These are phyloP conservation scores for Ogataea paraovalis DNA, from an alignment of 805 yeast genomes.

Conservation along the genomic window DNA sequence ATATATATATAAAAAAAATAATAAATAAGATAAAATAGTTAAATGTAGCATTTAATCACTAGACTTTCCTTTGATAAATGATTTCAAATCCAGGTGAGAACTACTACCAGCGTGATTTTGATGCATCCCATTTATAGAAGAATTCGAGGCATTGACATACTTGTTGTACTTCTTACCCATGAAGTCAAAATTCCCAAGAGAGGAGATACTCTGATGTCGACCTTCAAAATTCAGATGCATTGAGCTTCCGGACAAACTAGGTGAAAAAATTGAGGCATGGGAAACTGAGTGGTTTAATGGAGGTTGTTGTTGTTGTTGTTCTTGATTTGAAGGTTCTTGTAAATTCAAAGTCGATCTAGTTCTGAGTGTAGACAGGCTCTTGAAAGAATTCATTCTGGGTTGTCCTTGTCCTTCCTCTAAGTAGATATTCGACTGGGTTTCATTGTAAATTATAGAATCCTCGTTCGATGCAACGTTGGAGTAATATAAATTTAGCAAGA, in stretches of 20 bases:
- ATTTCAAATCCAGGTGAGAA: slow-evolving; percentile 20
- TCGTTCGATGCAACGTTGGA: slow-evolving; percentile 13
- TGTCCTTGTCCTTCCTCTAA: slow-evolving; percentile 18
- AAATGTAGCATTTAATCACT: slow-evolving; percentile 7
- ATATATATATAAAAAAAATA: background rate
- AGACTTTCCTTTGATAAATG: slow-evolving; percentile 13
- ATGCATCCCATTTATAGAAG: background rate
- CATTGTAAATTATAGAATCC: slow-evolving; percentile 11
- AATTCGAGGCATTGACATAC: slow-evolving; percentile 7
- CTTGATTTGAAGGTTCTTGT: background rate
- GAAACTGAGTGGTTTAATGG: background rate
- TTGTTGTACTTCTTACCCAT: slow-evolving; percentile 24
- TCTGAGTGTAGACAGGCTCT: slow-evolving; percentile 16
- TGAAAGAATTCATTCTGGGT: slow-evolving; percentile 1
- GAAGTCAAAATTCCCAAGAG: slow-evolving; percentile 10
- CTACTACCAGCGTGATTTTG: background rate
- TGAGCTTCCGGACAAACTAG: background rate
- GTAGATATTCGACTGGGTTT: slow-evolving; percentile 5
- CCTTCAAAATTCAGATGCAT: background rate
- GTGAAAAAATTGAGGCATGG: background rate
- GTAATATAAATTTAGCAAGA: slow-evolving; percentile 10
- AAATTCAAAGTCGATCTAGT: slow-evolving; percentile 30
- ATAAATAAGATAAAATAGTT: background rate
- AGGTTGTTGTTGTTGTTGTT: background rate
- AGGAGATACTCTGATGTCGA: background rate